phyloP scores from a whole-genome alignment of 2,329 filamentous ascomycete species.

The Phaeosphaeria sp. region DNA sequence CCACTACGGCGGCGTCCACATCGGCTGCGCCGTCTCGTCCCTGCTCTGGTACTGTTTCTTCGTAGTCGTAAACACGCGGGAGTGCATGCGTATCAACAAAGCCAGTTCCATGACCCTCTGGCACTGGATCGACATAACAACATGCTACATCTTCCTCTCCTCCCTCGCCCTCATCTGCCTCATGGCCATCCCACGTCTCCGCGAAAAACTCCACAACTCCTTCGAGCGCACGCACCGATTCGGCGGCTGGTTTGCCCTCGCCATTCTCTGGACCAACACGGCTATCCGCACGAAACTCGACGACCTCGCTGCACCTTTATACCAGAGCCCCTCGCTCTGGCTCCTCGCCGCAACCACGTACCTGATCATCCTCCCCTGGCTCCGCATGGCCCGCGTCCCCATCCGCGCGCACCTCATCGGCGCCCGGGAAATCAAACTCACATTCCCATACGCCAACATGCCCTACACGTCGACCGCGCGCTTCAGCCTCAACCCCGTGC shows the following conservation, averaged over 20 bases:
- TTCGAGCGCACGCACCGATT: constrained; percentile 48
- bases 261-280: constrained; percentile 35
- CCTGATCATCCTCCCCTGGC: constrained; percentile 75
- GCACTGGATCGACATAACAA: constrained; percentile 26
- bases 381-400: constrained; percentile 70
- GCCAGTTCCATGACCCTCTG: constrained; percentile 16
- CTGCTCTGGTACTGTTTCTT: constrained; percentile 55
- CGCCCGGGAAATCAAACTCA: constrained; percentile 72
- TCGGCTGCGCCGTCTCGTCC: constrained; percentile 39
- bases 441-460: constrained; percentile 47
- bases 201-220: constrained; percentile 37
- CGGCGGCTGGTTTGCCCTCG: constrained; percentile 38
- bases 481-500: constrained; percentile 25
- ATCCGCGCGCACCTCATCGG: constrained; percentile 73
- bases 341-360: constrained; percentile 69
- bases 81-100: not conserved
- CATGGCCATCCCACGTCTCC: constrained; percentile 32
- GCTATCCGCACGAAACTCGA: constrained; percentile 16
- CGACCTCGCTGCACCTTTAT: constrained; percentile 3
- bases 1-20: constrained; percentile 44
- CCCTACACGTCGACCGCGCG: constrained; percentile 31
- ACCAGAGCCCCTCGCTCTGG: constrained; percentile 60
- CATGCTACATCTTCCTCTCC: constrained; percentile 18
- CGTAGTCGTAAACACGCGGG: constrained; percentile 37
- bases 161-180: constrained; percentile 33